Evolutionary conservation across 345 rosid species (phyloP).

Genomic region (Melaleuca alternifolia): DNA sequence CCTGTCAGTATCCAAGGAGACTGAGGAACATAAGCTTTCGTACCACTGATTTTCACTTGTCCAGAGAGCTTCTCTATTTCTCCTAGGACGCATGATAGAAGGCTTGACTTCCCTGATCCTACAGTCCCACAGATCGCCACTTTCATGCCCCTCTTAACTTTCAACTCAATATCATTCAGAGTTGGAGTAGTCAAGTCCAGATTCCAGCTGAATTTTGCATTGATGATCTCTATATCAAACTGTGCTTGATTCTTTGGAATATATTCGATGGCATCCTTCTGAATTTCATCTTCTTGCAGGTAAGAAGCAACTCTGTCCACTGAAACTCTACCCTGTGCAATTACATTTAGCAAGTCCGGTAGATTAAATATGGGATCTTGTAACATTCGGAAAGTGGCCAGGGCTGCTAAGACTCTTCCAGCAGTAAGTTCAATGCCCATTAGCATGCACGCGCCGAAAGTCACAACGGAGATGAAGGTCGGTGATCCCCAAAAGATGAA

Average conservation of each 20-base stretch:
- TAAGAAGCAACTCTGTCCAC: slow-evolving; percentile 73
- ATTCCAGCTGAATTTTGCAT: slow-evolving; percentile 73
- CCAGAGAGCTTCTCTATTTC: slow-evolving; percentile 74
- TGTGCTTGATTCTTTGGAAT: slow-evolving; percentile 26
- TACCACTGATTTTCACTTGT: slow-evolving; percentile 57
- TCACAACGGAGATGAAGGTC: slow-evolving; percentile 62
- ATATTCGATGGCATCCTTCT: slow-evolving; percentile 45
- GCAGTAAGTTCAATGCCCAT: slow-evolving; percentile 75
- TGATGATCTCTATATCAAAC: slow-evolving; percentile 43
- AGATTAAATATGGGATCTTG: slow-evolving; percentile 79
- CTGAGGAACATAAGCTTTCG: slow-evolving; percentile 81
- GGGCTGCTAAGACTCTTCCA: slow-evolving; percentile 72
- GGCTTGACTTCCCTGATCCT: slow-evolving; percentile 88
- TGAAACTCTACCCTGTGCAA: slow-evolving; percentile 80
- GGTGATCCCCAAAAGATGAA: slow-evolving; percentile 95
- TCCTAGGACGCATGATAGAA: slow-evolving; percentile 69
- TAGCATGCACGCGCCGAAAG: slow-evolving; percentile 55
- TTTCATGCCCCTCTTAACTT: slow-evolving; percentile 68
- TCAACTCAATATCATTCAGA: slow-evolving; percentile 46
- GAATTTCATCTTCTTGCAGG: slow-evolving; percentile 68
- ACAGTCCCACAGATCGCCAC: slow-evolving; percentile 88
- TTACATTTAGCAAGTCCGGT: slow-evolving; percentile 68
- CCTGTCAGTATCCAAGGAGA: slow-evolving; percentile 89
- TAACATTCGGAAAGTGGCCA: slow-evolving; percentile 87
- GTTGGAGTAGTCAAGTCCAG: slow-evolving; percentile 39